phyloP scores from a whole-genome alignment of 768 basidiomycete genomes.

The Grammothele lineata region DNA sequence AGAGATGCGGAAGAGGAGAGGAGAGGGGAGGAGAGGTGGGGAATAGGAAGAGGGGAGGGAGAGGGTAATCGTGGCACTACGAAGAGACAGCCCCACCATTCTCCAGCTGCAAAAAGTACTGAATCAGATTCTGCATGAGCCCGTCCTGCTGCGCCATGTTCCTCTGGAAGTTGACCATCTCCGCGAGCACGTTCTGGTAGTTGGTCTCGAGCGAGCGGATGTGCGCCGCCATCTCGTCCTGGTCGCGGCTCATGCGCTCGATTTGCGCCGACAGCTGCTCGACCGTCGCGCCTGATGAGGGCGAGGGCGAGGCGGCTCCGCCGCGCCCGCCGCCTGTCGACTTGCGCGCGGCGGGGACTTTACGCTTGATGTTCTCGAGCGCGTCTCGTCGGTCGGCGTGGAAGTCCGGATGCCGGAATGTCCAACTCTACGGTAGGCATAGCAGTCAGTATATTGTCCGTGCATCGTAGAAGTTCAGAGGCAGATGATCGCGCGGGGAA shows the following conservation, averaged over 20 bases:
- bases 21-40: no score
- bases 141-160: conserved; percentile 83
- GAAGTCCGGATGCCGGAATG: conserved; percentile 50
- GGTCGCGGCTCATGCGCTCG: conserved; percentile 41
- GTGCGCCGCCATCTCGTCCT: conserved; percentile 49
- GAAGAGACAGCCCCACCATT: conserved; percentile 39
- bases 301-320: conserved; percentile 23
- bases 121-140: conserved; percentile 75
- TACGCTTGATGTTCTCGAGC: conserved; percentile 65
- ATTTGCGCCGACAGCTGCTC: conserved; percentile 45
- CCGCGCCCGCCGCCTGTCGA: conserved; percentile 19
- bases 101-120: conserved; percentile 75
- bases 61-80: conserved; percentile 13
- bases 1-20: no score
- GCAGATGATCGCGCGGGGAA: no score
- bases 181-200: conserved; percentile 64
- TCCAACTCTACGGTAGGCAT: conserved; percentile 46
- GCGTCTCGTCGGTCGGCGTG: conserved; percentile 48
- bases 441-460: no score
- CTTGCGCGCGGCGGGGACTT: conserved; percentile 40
- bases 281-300: conserved; percentile 21
- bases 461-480: no score
- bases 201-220: conserved; percentile 56
- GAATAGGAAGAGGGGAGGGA: no score
- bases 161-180: conserved; percentile 69